Evolutionary conservation across 129 eudicot genomes (phyloP).

Genomic region (Daucus carota): DNA sequence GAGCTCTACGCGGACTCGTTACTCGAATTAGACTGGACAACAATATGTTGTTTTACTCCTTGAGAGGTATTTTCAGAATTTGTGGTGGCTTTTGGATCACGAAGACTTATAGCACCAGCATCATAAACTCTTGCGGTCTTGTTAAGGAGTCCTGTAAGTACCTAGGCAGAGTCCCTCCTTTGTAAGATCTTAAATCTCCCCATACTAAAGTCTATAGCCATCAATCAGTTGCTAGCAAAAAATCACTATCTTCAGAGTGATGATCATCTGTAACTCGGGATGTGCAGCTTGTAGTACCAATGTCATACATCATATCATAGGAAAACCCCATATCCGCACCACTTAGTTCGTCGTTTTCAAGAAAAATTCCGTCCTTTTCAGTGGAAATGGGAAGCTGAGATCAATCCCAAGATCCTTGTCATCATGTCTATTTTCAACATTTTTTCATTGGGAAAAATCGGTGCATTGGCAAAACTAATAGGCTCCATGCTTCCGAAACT

Average conservation of each 20-base stretch:
- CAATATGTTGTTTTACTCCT: conserved; percentile 18
- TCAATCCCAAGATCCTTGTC: no score
- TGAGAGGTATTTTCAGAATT: conserved; percentile 55
- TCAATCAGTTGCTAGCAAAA: not conserved
- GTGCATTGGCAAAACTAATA: conserved; percentile 20
- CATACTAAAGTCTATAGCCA: not conserved
- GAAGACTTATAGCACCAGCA: conserved; percentile 76
- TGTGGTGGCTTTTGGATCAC: conserved; percentile 80
- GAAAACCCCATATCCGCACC: not conserved
- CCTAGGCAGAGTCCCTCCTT: no score
- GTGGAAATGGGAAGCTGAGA: no score
- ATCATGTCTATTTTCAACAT: no score
- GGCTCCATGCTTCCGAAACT: conserved; percentile 20
- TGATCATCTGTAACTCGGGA: not conserved
- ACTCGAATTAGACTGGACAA: conserved; percentile 42
- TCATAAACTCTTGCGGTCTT: conserved; percentile 96
- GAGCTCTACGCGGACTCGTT: conserved; percentile 67
- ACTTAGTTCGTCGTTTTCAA: no score
- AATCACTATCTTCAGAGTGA: not conserved
- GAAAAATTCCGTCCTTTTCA: not conserved
- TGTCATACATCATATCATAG: not conserved
- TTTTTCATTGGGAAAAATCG: no score
- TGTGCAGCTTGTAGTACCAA: not conserved
- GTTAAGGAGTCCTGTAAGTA: conserved; percentile 76
- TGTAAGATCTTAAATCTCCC: no score